phyloP scores from a whole-genome alignment of 2,329 filamentous ascomycete genomes.

The Paraconiothyrium sp. region DNA sequence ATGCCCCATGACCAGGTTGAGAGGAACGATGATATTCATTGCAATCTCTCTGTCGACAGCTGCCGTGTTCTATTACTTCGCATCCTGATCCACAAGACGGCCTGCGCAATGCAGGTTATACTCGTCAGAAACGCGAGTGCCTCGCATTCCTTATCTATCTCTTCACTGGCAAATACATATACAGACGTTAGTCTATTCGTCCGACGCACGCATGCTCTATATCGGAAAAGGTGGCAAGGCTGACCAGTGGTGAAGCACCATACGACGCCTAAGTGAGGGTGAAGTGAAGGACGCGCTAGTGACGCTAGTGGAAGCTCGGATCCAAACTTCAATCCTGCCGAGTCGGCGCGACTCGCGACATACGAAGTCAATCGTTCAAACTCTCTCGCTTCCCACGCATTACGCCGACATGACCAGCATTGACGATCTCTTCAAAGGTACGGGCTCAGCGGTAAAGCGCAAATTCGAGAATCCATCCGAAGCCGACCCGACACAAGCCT shows the following conservation, averaged over 20 bases:
- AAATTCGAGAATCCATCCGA: conserved; percentile 66
- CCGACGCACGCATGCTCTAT: background rate
- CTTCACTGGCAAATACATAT: background rate
- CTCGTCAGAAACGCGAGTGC: background rate
- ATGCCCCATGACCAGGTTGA: background rate
- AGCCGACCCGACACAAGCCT: conserved; percentile 65
- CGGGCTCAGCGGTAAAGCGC: conserved; percentile 63
- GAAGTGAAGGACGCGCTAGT: background rate
- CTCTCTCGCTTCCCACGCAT: background rate
- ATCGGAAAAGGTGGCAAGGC: background rate
- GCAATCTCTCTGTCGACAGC: background rate
- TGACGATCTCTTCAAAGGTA: conserved; percentile 71
- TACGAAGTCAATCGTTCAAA: background rate
- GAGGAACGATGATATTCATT: background rate
- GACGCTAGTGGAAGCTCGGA: background rate
- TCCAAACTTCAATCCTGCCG: background rate
- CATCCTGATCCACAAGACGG: background rate
- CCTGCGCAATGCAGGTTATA: background rate
- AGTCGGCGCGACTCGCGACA: background rate
- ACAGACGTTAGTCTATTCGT: background rate
- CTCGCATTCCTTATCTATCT: background rate
- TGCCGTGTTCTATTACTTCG: background rate
- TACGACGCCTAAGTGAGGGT: background rate
- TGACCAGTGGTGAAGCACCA: conserved; percentile 2
- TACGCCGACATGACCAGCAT: conserved; percentile 64